These are phyloP conservation scores for Bimuria novae-zelandiae DNA, from an alignment of 2,329 filamentous ascomycete genomes.

Conservation along the genomic window DNA sequence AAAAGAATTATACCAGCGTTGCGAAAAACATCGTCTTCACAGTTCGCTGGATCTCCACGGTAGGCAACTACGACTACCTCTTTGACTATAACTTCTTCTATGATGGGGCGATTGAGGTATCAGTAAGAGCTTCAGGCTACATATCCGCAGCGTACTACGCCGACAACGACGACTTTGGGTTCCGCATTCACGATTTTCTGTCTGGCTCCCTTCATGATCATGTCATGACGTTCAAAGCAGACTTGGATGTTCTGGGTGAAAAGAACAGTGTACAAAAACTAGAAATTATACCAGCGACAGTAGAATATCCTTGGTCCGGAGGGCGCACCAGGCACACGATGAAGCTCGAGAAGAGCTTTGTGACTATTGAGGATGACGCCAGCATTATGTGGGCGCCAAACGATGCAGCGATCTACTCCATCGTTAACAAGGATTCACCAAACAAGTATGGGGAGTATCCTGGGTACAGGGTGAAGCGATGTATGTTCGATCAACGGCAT, in stretches of 20 bases:
- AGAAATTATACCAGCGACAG: slow-evolving; percentile 49
- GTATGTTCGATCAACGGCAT: neutral
- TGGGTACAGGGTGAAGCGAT: slow-evolving; percentile 57
- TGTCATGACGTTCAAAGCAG: slow-evolving; percentile 49
- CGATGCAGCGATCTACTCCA: slow-evolving; percentile 51
- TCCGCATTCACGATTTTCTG: slow-evolving; percentile 45
- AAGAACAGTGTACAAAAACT: slow-evolving; percentile 43
- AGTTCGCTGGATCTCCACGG: slow-evolving; percentile 54
- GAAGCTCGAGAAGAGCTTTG: slow-evolving; percentile 51
- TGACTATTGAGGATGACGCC: slow-evolving; percentile 45
- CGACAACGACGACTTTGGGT: slow-evolving; percentile 42
- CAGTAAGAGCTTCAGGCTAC: slow-evolving; percentile 34
- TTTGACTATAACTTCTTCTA: slow-evolving; percentile 35
- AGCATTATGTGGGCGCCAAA: slow-evolving; percentile 56
- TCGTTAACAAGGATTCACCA: slow-evolving; percentile 56
- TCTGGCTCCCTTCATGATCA: slow-evolving; percentile 46
- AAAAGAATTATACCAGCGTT: slow-evolving; percentile 33
- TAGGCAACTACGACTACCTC: slow-evolving; percentile 48
- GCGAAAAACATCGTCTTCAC: slow-evolving; percentile 46
- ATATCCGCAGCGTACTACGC: slow-evolving; percentile 33
- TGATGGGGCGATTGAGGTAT: slow-evolving; percentile 33
- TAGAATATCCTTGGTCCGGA: slow-evolving; percentile 56
- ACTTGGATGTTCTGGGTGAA: slow-evolving; percentile 45
- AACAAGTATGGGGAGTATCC: slow-evolving; percentile 59
- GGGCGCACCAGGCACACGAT: slow-evolving; percentile 57